A percentile compares a stretch with the other conserved stretches of the same genome.
Conservation (phyloP, 2,329 filamentous ascomycete species). For the Beauveria caledonica region DNA sequence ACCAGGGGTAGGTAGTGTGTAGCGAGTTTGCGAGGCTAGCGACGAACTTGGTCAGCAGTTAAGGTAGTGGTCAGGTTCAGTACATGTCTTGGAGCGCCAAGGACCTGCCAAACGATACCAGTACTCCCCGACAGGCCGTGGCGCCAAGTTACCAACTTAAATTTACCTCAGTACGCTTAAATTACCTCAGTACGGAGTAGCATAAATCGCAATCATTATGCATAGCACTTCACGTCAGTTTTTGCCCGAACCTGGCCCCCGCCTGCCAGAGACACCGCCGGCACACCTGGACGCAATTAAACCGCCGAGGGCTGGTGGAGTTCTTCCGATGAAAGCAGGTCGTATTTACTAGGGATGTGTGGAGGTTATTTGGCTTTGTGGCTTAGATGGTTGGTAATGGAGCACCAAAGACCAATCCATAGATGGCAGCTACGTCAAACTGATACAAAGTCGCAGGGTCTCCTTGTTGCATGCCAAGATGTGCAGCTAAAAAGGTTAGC, state of each 20-base stretch:
- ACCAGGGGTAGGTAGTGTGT: too few species aligned
- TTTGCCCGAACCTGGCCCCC: background rate
- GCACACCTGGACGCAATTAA: background rate
- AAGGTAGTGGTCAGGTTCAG: background rate
- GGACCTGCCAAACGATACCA: background rate
- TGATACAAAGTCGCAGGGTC: background rate
- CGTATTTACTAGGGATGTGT: background rate
- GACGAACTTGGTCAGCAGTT: background rate
- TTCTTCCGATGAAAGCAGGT: background rate
- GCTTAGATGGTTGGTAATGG: background rate
- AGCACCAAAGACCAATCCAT: constrained; percentile 2
- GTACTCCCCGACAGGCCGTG: background rate
- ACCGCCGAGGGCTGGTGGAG: background rate
- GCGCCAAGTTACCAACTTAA: background rate
- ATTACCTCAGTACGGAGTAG: too few species aligned
- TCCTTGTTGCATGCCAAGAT: background rate
- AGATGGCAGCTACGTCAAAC: background rate
- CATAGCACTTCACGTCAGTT: background rate
- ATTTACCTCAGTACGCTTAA: too few species aligned
- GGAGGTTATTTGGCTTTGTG: background rate
- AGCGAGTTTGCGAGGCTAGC: too few species aligned
- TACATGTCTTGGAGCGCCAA: background rate
- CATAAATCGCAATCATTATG: background rate
- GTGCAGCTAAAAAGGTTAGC: background rate
- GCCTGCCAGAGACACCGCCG: background rate